Conservation (phyloP, 306 rosid genomes). For the Prunus salicina region DNA sequence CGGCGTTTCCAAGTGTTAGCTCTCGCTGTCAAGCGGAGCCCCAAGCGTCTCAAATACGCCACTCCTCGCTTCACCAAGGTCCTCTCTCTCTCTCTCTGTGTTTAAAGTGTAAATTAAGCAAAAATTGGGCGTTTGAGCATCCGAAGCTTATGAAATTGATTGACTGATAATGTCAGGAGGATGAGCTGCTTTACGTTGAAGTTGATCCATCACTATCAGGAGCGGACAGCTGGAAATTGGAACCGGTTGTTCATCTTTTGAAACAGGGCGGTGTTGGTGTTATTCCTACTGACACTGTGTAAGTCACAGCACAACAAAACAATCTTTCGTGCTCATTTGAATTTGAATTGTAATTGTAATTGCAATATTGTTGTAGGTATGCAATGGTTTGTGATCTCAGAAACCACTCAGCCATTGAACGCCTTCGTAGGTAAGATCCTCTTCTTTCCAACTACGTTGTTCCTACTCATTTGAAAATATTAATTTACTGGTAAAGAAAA, state of each 20-base stretch:
- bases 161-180: conserved; percentile 47
- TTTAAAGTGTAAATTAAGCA: background rate
- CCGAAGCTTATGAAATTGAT: background rate
- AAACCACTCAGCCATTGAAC: conserved; percentile 77
- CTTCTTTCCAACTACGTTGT: background rate
- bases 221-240: conserved; percentile 81
- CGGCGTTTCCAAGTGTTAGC: conserved; percentile 34
- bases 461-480: background rate
- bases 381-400: conserved; percentile 80
- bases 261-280: conserved; percentile 90
- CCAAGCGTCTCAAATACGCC: conserved; percentile 90
- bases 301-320: background rate
- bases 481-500: background rate
- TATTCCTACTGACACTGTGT: conserved; percentile 92
- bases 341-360: too few relatives aligned
- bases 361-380: conserved; percentile 46
- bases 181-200: conserved; percentile 60
- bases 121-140: background rate
- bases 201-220: conserved; percentile 58
- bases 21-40: conserved; percentile 72
- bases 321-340: too few relatives aligned
- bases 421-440: conserved; percentile 70
- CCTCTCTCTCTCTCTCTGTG: background rate
- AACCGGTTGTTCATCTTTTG: conserved; percentile 55
- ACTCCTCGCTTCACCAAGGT: conserved; percentile 85